Conservation (phyloP, 192 early-diverging fungal genomes). For the Nowakowskiella sp. region DNA sequence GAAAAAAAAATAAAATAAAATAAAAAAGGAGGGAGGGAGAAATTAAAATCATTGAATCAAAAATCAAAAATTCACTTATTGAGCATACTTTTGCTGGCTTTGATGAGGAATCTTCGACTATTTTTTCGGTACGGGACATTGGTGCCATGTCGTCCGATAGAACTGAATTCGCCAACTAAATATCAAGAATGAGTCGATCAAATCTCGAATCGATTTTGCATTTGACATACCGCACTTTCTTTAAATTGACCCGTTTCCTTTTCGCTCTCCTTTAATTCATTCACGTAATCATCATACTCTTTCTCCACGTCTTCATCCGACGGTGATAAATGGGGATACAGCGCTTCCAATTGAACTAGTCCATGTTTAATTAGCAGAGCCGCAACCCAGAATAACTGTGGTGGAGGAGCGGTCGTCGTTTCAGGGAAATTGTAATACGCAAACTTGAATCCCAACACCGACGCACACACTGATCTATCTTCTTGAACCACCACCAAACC, state of each 20-base stretch:
- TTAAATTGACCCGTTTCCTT: conserved; percentile 34
- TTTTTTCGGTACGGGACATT: conserved; percentile 8
- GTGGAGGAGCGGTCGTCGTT: conserved; percentile 22
- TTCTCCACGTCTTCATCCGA: conserved; percentile 40
- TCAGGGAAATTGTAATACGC: conserved; percentile 37
- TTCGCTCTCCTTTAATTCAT: conserved; percentile 31
- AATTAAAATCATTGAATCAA: too few species aligned
- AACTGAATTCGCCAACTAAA: conserved; percentile 25
- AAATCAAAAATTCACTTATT: too few species aligned
- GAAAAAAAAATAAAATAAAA: too few species aligned
- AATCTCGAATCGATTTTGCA: not conserved
- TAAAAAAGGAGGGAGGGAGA: too few species aligned
- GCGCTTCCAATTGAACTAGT: conserved; percentile 43
- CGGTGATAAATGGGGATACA: conserved; percentile 57
- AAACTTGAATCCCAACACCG: conserved; percentile 74
- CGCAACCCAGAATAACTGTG: conserved; percentile 42
- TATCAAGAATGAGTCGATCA: not conserved
- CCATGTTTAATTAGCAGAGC: conserved; percentile 49
- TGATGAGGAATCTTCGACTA: too few species aligned
- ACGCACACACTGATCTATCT: conserved; percentile 30
- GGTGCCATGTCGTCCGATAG: conserved; percentile 28
- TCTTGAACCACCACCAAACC: not conserved
- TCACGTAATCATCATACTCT: conserved; percentile 35
- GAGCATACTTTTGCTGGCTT: conserved; percentile 2
- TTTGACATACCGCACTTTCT: conserved; percentile 26